Evolutionary conservation across 2,329 filamentous ascomycete genomes (phyloP).

Genomic region (Mycosphaerella arachidis): DNA sequence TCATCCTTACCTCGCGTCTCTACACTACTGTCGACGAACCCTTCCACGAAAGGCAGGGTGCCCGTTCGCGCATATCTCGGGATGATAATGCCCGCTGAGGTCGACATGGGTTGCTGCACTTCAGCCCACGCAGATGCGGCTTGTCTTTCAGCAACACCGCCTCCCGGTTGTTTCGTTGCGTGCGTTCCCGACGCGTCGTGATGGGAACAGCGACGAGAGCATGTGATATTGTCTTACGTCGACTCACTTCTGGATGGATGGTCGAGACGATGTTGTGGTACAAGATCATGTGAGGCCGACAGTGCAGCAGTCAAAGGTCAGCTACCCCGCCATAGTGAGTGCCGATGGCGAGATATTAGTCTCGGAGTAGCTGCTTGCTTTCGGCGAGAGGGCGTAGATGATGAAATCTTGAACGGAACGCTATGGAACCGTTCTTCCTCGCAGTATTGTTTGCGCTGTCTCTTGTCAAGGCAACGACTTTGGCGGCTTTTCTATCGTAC

Average conservation of each 20-base stretch:
- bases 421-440: slow-evolving; percentile 18
- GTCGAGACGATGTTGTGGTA: background rate
- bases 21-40: background rate
- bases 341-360: background rate
- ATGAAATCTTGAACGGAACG: background rate
- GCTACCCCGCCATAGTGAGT: background rate
- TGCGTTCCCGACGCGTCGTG: background rate
- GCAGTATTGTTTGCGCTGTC: slow-evolving; percentile 12
- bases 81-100: background rate
- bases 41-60: background rate
- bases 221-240: background rate
- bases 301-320: background rate
- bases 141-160: background rate
- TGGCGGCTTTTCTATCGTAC: slow-evolving; percentile 16
- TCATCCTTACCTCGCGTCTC: background rate
- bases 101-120: background rate
- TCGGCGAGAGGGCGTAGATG: background rate
- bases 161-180: background rate
- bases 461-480: slow-evolving; percentile 15
- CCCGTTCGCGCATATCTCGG: background rate
- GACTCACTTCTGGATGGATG: background rate
- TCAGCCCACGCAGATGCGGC: background rate
- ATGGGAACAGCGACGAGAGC: background rate
- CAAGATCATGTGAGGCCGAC: slow-evolving; percentile 3
- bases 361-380: background rate